A percentile compares a stretch with the other conserved stretches of the same genome.
phyloP scores from a whole-genome alignment of 768 basidiomycete species.

The Flagelloscypha sp. region DNA sequence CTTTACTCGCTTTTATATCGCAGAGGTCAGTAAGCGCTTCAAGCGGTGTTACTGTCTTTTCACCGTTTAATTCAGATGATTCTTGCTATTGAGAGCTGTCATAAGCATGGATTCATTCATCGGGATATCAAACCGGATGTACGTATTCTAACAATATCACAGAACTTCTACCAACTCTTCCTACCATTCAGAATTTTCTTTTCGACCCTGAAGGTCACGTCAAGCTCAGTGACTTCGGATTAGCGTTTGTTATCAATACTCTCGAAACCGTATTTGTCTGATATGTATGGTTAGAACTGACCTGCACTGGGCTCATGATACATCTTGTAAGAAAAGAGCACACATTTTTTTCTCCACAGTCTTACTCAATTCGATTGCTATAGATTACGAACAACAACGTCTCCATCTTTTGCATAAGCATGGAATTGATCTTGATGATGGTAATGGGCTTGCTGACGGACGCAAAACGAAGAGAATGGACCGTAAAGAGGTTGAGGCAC shows the following conservation, averaged over 20 bases:
- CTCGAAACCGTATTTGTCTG: constrained; percentile 9
- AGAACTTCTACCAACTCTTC: constrained; percentile 12
- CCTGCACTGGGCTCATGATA: constrained; percentile 96
- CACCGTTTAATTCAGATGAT: constrained; percentile 59
- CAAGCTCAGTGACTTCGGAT: constrained; percentile 89
- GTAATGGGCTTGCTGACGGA: constrained; percentile 54
- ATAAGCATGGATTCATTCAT: constrained; percentile 94
- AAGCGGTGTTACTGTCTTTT: constrained; percentile 13
- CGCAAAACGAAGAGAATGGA: constrained; percentile 72
- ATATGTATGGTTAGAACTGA: constrained; percentile 51
- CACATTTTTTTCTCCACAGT: constrained; percentile 17
- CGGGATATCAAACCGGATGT: constrained; percentile 91
- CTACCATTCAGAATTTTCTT: constrained; percentile 82
- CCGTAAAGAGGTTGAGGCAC: constrained; percentile 70
- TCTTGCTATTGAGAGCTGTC: constrained; percentile 86
- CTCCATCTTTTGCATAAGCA: constrained; percentile 82
- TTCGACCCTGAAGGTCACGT: constrained; percentile 93
- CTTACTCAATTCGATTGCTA: constrained; percentile 11
- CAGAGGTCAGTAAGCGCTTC: constrained; percentile 77
- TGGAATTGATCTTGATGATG: constrained; percentile 90
- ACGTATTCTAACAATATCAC: constrained; percentile 12
- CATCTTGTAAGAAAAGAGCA: constrained; percentile 76
- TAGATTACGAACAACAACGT: constrained; percentile 93
- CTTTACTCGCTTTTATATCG: constrained; percentile 89
- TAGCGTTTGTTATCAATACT: constrained; percentile 61